A percentile compares a stretch with the other conserved stretches of the same genome.
phyloP scores from a whole-genome alignment of 768 basidiomycete genomes.

The Neoboletus brunneissimus region DNA sequence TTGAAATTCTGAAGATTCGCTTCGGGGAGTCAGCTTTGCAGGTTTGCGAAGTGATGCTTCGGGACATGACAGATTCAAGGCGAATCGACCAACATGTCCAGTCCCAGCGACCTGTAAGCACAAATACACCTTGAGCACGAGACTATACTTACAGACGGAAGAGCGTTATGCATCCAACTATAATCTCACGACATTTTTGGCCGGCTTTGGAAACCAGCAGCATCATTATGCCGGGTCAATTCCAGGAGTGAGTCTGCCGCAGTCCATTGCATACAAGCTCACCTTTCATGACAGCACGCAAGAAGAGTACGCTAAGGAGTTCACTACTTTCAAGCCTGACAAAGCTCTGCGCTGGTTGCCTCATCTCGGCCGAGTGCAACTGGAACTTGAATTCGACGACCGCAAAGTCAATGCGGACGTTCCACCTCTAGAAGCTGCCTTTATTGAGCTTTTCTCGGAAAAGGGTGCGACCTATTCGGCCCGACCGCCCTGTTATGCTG shows the following conservation, averaged over 20 bases:
- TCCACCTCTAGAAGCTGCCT: conserved; percentile 85
- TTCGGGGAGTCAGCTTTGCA: conserved; percentile 93
- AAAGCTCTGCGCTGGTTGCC: conserved; percentile 89
- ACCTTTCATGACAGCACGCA: conserved; percentile 51
- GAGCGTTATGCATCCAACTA: conserved; percentile 79
- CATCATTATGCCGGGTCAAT: conserved; percentile 81
- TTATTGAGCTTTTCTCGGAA: conserved; percentile 81
- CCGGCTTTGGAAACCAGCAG: conserved; percentile 74
- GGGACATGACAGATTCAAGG: conserved; percentile 93
- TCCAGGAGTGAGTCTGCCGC: conserved; percentile 56
- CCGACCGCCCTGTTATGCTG: background rate
- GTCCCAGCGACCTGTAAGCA: conserved; percentile 59
- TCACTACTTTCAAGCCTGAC: conserved; percentile 84
- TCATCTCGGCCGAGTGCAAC: conserved; percentile 78
- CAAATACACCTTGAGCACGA: background rate
- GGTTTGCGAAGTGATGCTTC: conserved; percentile 97
- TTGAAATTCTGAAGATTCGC: conserved; percentile 92
- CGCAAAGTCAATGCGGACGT: conserved; percentile 73
- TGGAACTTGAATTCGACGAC: conserved; percentile 83
- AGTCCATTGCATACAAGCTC: background rate
- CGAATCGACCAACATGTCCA: conserved; percentile 88
- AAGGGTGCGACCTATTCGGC: conserved; percentile 43
- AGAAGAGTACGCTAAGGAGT: conserved; percentile 73
- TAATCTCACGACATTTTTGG: conserved; percentile 96
- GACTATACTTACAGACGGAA: conserved; percentile 27